A percentile compares a stretch with the other conserved stretches of the same genome.
Evolutionary conservation across 768 basidiomycete genomes (phyloP).

Genomic region (Hemileccinum rubropunctum): DNA sequence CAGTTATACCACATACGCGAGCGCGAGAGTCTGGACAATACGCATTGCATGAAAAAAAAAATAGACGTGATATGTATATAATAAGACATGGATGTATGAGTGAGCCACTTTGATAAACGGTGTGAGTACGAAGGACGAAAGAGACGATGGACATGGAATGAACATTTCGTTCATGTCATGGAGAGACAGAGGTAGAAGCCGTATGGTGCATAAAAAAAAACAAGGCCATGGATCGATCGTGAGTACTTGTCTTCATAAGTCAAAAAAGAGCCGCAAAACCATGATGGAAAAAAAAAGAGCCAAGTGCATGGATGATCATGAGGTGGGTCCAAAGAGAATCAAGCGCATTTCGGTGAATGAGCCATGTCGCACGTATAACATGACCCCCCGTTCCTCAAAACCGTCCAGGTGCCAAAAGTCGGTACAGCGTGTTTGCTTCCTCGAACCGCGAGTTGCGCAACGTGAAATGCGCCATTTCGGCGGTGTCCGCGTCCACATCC

Average conservation of each 20-base stretch:
- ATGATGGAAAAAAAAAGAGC: conserved; percentile 3
- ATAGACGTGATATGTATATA: background rate
- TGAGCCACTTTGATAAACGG: background rate
- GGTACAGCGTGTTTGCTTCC: conserved; percentile 73
- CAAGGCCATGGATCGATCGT: background rate
- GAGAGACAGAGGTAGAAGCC: no score
- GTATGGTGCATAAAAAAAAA: background rate
- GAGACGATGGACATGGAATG: background rate
- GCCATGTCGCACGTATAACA: no score
- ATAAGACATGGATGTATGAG: background rate
- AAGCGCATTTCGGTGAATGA: no score
- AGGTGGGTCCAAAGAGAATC: no score
- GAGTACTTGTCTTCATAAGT: conserved; percentile 14
- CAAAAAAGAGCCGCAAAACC: conserved; percentile 12
- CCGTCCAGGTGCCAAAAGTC: conserved; percentile 50
- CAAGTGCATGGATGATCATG: background rate
- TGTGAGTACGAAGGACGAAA: background rate
- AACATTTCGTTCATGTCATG: no score
- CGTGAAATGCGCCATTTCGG: conserved; percentile 78
- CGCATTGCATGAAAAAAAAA: background rate
- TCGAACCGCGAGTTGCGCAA: conserved; percentile 70
- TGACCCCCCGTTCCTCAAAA: conserved; percentile 15
- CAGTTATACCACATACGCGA: no score
- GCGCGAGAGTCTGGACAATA: no score
- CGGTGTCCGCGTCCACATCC: conserved; percentile 60